These are phyloP conservation scores for Huntiella omanensis DNA, from an alignment of 2,329 filamentous ascomycete genomes.

Conservation along the genomic window DNA sequence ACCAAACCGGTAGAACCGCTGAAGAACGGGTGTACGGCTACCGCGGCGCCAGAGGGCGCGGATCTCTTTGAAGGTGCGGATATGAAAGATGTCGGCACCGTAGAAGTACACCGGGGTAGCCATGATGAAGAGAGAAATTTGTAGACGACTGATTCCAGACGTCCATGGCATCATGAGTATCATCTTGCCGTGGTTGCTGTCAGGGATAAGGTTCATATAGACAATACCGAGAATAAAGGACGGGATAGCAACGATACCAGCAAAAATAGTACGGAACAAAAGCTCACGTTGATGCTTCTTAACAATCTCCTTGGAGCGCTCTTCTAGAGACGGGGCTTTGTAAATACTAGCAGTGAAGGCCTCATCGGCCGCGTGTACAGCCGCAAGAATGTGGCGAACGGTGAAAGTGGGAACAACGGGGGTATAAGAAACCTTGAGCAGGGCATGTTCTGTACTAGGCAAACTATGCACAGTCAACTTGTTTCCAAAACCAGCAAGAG, in stretches of 20 bases:
- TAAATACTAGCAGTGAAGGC: constrained; percentile 51
- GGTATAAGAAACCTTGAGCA: constrained; percentile 51
- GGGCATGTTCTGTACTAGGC: constrained; percentile 41
- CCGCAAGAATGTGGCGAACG: constrained; percentile 51
- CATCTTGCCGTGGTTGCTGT: constrained; percentile 34
- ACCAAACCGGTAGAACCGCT: constrained; percentile 77
- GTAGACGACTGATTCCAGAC: constrained; percentile 54
- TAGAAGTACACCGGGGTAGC: constrained; percentile 78
- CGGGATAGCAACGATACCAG: constrained; percentile 53
- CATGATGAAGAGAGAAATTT: constrained; percentile 64
- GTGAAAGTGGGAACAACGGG: constrained; percentile 53
- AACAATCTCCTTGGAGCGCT: constrained; percentile 57
- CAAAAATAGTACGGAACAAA: constrained; percentile 50
- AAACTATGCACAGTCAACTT: constrained; percentile 32
- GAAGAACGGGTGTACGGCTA: constrained; percentile 52
- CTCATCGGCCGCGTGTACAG: constrained; percentile 46
- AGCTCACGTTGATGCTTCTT: constrained; percentile 49
- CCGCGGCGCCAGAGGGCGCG: constrained; percentile 56
- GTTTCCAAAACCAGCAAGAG: constrained; percentile 31
- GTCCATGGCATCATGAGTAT: constrained; percentile 55
- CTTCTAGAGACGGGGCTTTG: constrained; percentile 67
- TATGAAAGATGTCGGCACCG: constrained; percentile 70
- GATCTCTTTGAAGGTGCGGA: constrained; percentile 60
- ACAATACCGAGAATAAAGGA: constrained; percentile 77
- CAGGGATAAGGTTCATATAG: constrained; percentile 66